Conservation (phyloP, 345 rosid genomes). For the Syzygium aromaticum region DNA sequence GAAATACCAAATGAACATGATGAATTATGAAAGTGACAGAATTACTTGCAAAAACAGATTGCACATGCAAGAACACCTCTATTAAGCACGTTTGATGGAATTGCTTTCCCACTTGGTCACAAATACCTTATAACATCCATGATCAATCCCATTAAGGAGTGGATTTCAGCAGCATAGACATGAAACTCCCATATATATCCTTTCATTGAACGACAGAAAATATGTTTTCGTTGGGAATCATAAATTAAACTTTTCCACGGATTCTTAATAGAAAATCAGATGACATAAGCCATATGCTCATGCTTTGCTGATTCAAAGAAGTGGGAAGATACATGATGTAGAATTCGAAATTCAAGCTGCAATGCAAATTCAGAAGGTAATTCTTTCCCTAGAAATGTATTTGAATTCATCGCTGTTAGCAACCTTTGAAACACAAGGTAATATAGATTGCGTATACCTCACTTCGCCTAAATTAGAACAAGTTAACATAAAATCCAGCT, state of each 20-base stretch:
- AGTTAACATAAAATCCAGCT: background rate
- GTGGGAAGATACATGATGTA: background rate
- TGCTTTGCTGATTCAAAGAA: background rate
- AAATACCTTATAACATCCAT: background rate
- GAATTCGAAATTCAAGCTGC: background rate
- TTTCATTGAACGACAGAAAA: background rate
- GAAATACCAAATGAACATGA: no score
- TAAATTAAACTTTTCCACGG: background rate
- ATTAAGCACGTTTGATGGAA: no score
- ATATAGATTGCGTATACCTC: background rate
- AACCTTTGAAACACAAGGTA: background rate
- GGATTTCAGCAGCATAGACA: background rate
- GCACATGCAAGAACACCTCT: no score
- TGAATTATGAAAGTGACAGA: no score
- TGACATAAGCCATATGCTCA: background rate
- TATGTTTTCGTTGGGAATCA: background rate
- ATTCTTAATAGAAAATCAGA: background rate
- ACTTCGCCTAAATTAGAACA: background rate
- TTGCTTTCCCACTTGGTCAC: background rate
- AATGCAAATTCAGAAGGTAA: background rate
- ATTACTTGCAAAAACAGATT: no score
- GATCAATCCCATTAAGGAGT: background rate
- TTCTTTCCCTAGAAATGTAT: background rate
- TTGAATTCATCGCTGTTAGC: background rate
- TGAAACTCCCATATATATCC: background rate